Conservation (phyloP, 1,139 yeast genomes). For the Martiniozyma asiatica region DNA sequence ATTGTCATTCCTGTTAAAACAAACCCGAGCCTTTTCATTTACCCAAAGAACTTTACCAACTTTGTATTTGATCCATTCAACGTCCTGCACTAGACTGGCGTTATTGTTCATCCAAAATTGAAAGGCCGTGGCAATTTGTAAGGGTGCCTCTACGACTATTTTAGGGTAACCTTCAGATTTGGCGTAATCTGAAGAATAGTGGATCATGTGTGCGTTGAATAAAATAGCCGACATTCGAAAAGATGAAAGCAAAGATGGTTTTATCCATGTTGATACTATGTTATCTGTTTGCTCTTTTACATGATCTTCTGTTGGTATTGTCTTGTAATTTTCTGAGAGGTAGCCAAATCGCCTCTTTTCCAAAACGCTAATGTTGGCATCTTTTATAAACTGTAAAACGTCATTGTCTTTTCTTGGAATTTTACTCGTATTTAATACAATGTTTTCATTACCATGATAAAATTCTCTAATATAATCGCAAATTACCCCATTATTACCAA, state of each 20-base stretch:
- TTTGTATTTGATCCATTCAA: constrained; percentile 16
- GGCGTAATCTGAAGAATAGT: constrained; percentile 51
- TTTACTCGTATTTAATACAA: constrained; percentile 15
- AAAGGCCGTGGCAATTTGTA: constrained; percentile 47
- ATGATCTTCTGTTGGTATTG: neutral
- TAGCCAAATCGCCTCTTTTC: constrained; percentile 27
- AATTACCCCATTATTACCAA: constrained; percentile 9
- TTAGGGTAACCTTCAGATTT: constrained; percentile 46
- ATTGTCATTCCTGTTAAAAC: constrained; percentile 6
- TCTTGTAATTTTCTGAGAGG: constrained; percentile 19
- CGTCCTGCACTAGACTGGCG: neutral
- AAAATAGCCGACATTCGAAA: constrained; percentile 63
- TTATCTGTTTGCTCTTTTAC: neutral
- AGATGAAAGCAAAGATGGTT: constrained; percentile 16
- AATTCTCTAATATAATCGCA: constrained; percentile 5
- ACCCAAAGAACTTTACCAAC: constrained; percentile 20
- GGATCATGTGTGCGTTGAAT: constrained; percentile 75
- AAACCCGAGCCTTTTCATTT: constrained; percentile 12
- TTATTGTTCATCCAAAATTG: constrained; percentile 30
- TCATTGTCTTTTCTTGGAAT: too few species aligned
- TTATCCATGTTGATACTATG: constrained; percentile 5
- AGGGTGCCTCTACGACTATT: constrained; percentile 72
- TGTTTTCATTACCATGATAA: constrained; percentile 6
- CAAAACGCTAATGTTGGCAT: constrained; percentile 11
- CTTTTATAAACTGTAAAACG: constrained; percentile 13